phyloP scores from a whole-genome alignment of 257 asterid species.

The Leonotis leonurus region DNA sequence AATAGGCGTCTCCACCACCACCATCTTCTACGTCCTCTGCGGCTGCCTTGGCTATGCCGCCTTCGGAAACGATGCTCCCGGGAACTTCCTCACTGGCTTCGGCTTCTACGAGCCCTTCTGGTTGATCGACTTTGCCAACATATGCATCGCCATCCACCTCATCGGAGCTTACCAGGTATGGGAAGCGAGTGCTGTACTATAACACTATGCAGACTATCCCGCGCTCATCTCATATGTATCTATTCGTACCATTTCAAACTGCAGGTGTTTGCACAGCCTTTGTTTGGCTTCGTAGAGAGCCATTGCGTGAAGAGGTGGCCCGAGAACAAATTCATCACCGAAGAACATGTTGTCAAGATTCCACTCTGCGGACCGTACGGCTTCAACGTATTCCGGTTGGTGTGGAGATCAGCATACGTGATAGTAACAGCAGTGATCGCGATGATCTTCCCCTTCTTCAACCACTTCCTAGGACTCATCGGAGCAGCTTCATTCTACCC shows the following conservation, averaged over 20 bases:
- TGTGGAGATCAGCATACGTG: constrained; percentile 48
- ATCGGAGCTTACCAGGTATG: constrained; percentile 63
- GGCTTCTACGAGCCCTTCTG: constrained; percentile 60
- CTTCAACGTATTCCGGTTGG: constrained; percentile 34
- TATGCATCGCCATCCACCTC: constrained; percentile 53
- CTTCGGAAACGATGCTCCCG: constrained; percentile 52
- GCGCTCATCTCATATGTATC: background rate
- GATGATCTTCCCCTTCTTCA: constrained; percentile 59
- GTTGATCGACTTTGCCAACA: constrained; percentile 51
- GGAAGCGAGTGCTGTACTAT: background rate
- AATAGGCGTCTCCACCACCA: constrained; percentile 37
- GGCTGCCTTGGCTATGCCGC: constrained; percentile 52
- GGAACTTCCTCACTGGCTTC: constrained; percentile 59
- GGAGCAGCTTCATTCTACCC: constrained; percentile 57
- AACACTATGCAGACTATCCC: background rate
- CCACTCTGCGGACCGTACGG: constrained; percentile 17
- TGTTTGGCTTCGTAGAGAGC: constrained; percentile 45
- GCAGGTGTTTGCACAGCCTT: constrained; percentile 51
- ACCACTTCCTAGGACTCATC: constrained; percentile 41
- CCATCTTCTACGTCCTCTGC: constrained; percentile 42
- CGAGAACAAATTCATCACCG: constrained; percentile 35
- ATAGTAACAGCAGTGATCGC: constrained; percentile 38
- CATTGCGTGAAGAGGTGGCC: constrained; percentile 29
- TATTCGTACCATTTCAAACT: background rate
- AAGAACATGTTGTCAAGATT: constrained; percentile 20